Percentiles rank a stretch among this genome's conserved stretches.
Evolutionary conservation across 305 asterid species (phyloP).

Genomic region (Fraxinus paxiana): DNA sequence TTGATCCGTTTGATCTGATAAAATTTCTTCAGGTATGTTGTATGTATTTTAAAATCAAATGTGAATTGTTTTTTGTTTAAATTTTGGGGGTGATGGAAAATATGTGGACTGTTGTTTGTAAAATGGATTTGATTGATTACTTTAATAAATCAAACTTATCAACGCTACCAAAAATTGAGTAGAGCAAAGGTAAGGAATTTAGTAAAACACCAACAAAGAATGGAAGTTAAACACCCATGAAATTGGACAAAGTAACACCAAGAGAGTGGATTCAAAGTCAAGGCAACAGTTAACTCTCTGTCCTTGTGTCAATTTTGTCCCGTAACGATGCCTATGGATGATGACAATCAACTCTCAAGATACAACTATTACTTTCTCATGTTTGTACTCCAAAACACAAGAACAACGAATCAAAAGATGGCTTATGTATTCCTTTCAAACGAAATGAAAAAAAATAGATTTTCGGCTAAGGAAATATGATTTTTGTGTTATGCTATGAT

Average conservation of each 20-base stretch:
- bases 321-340: too few species aligned
- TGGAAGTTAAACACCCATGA: too few species aligned
- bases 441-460: neutral
- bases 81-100: neutral
- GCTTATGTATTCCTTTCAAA: neutral
- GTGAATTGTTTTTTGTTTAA: neutral
- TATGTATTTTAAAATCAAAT: neutral
- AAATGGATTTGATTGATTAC: too few species aligned
- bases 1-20: constrained; percentile 10
- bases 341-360: neutral
- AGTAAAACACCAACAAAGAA: too few species aligned
- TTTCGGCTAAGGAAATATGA: neutral
- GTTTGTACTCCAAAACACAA: neutral
- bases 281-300: neutral
- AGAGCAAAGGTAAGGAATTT: too few species aligned
- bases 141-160: too few species aligned
- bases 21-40: neutral
- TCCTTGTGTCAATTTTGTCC: neutral
- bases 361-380: neutral
- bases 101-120: neutral
- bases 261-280: neutral
- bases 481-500: too few species aligned
- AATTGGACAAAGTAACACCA: neutral
- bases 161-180: too few species aligned
- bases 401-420: neutral